Evolutionary conservation across 2,329 filamentous ascomycete species (phyloP), one percentile per base, ranked within the genome.

Genomic region (Botrytis elliptica): DNA sequence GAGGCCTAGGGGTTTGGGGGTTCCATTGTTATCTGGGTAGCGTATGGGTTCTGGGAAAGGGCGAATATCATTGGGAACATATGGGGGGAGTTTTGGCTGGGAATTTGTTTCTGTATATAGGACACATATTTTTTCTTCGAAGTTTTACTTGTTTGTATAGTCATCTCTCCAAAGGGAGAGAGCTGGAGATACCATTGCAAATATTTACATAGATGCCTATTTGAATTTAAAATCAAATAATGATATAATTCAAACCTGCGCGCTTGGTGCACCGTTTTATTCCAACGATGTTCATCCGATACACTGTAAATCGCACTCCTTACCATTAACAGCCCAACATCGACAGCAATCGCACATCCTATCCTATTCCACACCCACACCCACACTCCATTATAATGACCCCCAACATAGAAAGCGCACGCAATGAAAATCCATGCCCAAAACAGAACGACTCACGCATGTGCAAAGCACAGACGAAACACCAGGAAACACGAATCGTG

Each of bases 11-110:
- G 70, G 60, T 8, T 66, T 71, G n/a, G 70, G 59, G 6, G 70
- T 71, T 33, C 60, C 70, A 38, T 67, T 67, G 33, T 67, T 67
- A 67, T 67, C 44, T n/a, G 64, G 64, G 22, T 67, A 67, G 64
- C 4, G 29, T 5, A n/a, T 38, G 46, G 64, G 33, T n/a, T 52
- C 38, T 33, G 64, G 64, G 36, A 38, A 66, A 20, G 42, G 36
- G 42, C 42, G 33, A 66, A 49, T 36, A 44, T 36, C 33, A 49
- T 49, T n/a, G 33, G 44, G 22, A 49, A 49, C 20, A 36, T 49
- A 16, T 18, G 49, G 42, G 64, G 44, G 64, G 64, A 67, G 64
- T 67, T 67, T 29, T 6, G 44, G 64, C 25, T n/a, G 2, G 44
- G 14, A 62, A 25, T 49, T 42, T 66, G 14, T 49, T 36, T 49